Percentiles rank a stretch among this genome's conserved stretches.
phyloP scores from a whole-genome alignment of 106 monocot genomes.

The Apostasia shenzhenica region DNA sequence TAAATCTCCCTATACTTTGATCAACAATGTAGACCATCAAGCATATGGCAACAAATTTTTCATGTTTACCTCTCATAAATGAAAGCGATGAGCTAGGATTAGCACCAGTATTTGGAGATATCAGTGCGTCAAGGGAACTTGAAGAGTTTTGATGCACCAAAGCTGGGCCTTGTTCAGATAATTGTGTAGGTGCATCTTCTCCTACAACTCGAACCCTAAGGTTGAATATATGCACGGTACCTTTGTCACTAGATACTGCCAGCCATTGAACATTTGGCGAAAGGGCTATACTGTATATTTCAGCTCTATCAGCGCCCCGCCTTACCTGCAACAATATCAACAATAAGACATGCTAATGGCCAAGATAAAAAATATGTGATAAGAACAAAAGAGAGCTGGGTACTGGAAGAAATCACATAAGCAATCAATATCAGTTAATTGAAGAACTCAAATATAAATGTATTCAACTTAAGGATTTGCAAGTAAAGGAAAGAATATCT shows the following conservation, averaged over 20 bases:
- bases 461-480: too few relatives aligned
- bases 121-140: constrained; percentile 53
- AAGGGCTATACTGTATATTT: constrained; percentile 87
- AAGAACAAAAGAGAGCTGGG: too few relatives aligned
- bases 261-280: constrained; percentile 86
- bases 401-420: too few relatives aligned
- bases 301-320: constrained; percentile 82
- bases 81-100: constrained; percentile 78
- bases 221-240: constrained; percentile 82
- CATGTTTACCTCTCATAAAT: constrained; percentile 73
- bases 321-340: constrained; percentile 47
- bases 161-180: constrained; percentile 21
- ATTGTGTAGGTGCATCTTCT: constrained; percentile 49
- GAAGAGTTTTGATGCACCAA: constrained; percentile 74
- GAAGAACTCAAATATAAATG: too few relatives aligned
- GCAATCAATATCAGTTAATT: too few relatives aligned
- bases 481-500: too few relatives aligned
- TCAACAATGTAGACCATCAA: too few relatives aligned
- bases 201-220: constrained; percentile 80
- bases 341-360: background rate
- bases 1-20: too few relatives aligned
- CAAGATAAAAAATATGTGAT: too few relatives aligned
- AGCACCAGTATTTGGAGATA: constrained; percentile 52
- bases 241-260: constrained; percentile 91
- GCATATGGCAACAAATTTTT: background rate